Evolutionary conservation across 1,284 basidiomycete species (phyloP).

Genomic region (Neonothopanus nambi): DNA sequence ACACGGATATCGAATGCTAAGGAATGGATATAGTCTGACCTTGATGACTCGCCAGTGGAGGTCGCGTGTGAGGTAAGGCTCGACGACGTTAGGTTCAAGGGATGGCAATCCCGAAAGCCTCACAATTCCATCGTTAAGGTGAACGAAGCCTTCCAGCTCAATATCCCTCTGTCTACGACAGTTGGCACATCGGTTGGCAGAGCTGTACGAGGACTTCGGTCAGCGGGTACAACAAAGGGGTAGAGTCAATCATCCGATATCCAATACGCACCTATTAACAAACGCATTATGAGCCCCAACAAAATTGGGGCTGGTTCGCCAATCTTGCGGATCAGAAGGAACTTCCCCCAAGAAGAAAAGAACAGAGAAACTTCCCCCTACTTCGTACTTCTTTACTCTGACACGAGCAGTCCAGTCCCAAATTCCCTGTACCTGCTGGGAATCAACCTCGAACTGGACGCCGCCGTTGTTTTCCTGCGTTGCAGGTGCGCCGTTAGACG

Average conservation of each 20-base stretch:
- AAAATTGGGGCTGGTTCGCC: conserved; percentile 33
- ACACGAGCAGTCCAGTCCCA: conserved; percentile 46
- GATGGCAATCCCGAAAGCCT: conserved; percentile 28
- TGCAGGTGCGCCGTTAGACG: neutral
- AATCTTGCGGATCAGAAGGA: conserved; percentile 34
- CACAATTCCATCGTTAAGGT: conserved; percentile 39
- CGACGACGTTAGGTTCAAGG: conserved; percentile 35
- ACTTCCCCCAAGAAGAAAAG: conserved; percentile 42
- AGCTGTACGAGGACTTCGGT: conserved; percentile 8
- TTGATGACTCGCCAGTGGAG: conserved; percentile 40
- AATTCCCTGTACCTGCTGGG: neutral
- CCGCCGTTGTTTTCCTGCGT: neutral
- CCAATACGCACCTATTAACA: conserved; percentile 31
- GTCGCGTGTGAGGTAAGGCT: conserved; percentile 36
- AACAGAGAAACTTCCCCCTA: conserved; percentile 41
- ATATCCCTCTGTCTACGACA: conserved; percentile 34
- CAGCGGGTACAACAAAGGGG: neutral
- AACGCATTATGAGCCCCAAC: conserved; percentile 42
- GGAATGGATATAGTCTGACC: conserved; percentile 21
- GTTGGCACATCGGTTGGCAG: conserved; percentile 38
- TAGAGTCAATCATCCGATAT: neutral
- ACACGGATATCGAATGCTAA: neutral
- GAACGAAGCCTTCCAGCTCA: conserved; percentile 56
- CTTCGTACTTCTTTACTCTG: conserved; percentile 41
- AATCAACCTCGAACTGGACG: neutral